Evolutionary conservation across 371 early-diverging fungal genomes (phyloP).

Genomic region (Thermomucor indicae-seudaticae): DNA sequence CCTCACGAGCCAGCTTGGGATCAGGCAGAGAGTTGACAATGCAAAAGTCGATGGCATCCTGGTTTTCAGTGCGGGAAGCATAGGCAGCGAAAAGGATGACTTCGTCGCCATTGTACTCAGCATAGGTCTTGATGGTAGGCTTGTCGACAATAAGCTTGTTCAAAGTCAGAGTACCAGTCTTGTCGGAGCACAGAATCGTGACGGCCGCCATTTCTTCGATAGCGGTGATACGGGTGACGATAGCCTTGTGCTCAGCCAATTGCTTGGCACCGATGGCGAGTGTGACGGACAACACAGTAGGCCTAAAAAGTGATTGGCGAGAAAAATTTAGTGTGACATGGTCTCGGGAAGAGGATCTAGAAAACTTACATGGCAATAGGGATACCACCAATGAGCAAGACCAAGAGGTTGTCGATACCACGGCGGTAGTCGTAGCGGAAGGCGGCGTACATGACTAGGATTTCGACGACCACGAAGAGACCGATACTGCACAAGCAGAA

Average conservation of each 20-base stretch:
- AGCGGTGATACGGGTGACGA: constrained; percentile 80
- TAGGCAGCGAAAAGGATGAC: constrained; percentile 59
- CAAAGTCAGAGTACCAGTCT: constrained; percentile 94
- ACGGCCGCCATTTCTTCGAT: constrained; percentile 93
- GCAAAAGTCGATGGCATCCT: constrained; percentile 74
- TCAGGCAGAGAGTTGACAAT: constrained; percentile 60
- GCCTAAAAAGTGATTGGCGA: constrained; percentile 11
- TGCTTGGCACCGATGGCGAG: constrained; percentile 91
- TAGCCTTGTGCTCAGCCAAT: constrained; percentile 90
- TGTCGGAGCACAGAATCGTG: constrained; percentile 91
- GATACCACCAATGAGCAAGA: constrained; percentile 71
- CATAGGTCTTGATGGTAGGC: constrained; percentile 58
- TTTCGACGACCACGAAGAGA: constrained; percentile 67
- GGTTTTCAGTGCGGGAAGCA: constrained; percentile 65
- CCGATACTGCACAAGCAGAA: constrained; percentile 68
- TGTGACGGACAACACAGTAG: constrained; percentile 85
- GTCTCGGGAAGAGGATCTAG: neutral
- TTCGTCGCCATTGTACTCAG: constrained; percentile 47
- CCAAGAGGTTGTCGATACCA: constrained; percentile 63
- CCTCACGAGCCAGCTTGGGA: constrained; percentile 52
- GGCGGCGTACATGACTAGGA: constrained; percentile 73
- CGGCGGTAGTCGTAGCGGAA: constrained; percentile 66
- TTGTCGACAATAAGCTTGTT: constrained; percentile 80
- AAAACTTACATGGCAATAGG: constrained; percentile 60
- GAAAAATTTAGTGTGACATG: neutral